Conservation (phyloP, 2,329 filamentous ascomycete species). For the Leptographium radiaticola region DNA sequence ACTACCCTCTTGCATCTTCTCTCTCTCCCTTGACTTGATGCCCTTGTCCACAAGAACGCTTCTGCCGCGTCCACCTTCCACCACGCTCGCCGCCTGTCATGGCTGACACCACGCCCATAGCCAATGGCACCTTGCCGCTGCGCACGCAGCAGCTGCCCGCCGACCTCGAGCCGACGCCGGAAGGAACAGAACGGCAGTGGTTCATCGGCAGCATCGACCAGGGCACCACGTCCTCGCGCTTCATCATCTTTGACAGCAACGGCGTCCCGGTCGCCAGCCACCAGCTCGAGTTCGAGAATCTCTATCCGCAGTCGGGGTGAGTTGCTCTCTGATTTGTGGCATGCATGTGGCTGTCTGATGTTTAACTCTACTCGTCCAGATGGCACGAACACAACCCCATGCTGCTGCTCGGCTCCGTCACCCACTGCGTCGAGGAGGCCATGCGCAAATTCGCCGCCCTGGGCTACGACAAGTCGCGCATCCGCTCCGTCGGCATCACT, state of each 20-base stretch:
- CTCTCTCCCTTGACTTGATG: too few species aligned
- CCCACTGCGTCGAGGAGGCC: slow-evolving; percentile 67
- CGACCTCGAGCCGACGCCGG: slow-evolving; percentile 19
- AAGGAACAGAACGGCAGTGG: slow-evolving; percentile 28
- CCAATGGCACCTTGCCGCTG: slow-evolving; percentile 3
- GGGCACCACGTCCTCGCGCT: slow-evolving; percentile 78
- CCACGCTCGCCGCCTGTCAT: not conserved
- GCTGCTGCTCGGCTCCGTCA: slow-evolving; percentile 62
- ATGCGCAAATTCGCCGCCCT: slow-evolving; percentile 56
- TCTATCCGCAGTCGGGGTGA: slow-evolving; percentile 75
- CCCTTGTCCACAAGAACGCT: too few species aligned
- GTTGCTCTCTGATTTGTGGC: slow-evolving; percentile 17
- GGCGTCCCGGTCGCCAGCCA: slow-evolving; percentile 71
- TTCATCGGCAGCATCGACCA: slow-evolving; percentile 86
- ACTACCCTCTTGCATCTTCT: too few species aligned
- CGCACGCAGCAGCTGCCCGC: slow-evolving; percentile 15
- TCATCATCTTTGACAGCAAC: slow-evolving; percentile 75
- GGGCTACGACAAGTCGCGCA: slow-evolving; percentile 53
- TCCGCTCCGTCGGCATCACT: slow-evolving; percentile 72
- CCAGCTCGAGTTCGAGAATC: slow-evolving; percentile 76
- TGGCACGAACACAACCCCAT: slow-evolving; percentile 84
- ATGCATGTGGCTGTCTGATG: not conserved
- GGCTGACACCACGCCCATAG: not conserved
- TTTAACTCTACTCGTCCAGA: slow-evolving; percentile 28
- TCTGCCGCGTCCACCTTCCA: too few species aligned